Evolutionary conservation across 1,139 yeast genomes (phyloP), one percentile per base, ranked within the genome.

Genomic region (Casaregolazyma lundiana): DNA sequence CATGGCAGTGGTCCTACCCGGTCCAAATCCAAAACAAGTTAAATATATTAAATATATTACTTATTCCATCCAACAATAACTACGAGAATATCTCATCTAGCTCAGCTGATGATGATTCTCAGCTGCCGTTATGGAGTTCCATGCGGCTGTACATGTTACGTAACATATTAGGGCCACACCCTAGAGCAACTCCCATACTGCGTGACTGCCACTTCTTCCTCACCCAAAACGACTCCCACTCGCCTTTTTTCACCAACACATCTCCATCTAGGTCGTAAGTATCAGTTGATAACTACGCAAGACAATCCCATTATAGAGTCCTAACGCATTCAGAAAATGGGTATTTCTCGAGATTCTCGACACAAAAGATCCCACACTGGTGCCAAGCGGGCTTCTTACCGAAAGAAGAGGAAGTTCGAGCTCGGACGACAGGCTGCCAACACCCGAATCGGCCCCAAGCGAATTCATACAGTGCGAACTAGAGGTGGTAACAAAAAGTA

Each of bases 261-360:
- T 35, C 32, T 26, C 32, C 32, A 26, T 26, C 15, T n/a, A 26
- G 32, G 32, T 26, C 6, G 32, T 26, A 26, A 26, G 32, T 26
- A 26, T 26, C 32, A 7, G 11, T 26, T 26, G 32, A 26, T 26
- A 26, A 26, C n/a, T n/a, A n/a, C n/a, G n/a, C 32, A 26, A n/a
- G 15, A 26, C 32, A 26, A 9, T n/a, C n/a, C n/a, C n/a, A n/a
- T n/a, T n/a, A n/a, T n/a, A n/a, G n/a, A n/a, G n/a, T n/a, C 16
- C 37, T 34, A 34, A 34, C 21, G 16, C 11, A 8, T 21, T 11
- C 15, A 19, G 46, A 60, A 50, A 53, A 92, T 92, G 98, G 97
- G 98, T 90, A 92, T 92, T 86, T 90, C 97, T 78, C 94, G 99
- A 84, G 98, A 92, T 82, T 90, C 98, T 76, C 96, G 97, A 81